Evolutionary conservation across 352 stramenopile genomes (phyloP).

Genomic region (Phytopythium delawarense): DNA sequence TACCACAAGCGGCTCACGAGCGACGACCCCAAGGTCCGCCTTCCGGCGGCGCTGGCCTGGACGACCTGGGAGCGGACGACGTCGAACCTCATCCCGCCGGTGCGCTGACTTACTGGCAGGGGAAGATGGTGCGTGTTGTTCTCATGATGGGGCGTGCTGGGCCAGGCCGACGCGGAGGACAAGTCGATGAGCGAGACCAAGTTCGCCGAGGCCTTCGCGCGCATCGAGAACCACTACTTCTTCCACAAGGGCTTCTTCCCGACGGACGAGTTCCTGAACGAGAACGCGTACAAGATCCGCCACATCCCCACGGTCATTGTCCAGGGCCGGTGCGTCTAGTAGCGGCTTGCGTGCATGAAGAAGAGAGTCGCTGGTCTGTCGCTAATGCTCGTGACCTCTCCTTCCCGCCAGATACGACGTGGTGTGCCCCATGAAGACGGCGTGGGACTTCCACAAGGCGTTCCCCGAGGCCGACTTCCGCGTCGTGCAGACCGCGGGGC

Average conservation of each 20-base stretch:
- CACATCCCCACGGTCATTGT: constrained; percentile 92
- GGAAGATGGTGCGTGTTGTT: too few relatives aligned
- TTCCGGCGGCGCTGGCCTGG: constrained; percentile 83
- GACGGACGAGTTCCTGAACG: constrained; percentile 79
- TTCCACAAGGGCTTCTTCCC: constrained; percentile 89
- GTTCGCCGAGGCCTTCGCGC: constrained; percentile 88
- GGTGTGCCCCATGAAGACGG: constrained; percentile 65
- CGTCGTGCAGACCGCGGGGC: constrained; percentile 50
- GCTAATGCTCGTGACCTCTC: too few relatives aligned
- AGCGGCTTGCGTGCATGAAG: too few relatives aligned
- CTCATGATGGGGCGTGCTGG: neutral
- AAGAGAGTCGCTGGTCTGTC: too few relatives aligned
- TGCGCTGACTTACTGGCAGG: neutral
- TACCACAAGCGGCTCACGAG: constrained; percentile 88
- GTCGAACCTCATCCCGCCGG: constrained; percentile 78
- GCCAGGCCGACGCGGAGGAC: constrained; percentile 43
- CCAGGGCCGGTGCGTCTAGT: constrained; percentile 46
- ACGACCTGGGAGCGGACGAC: constrained; percentile 87
- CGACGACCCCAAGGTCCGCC: constrained; percentile 76
- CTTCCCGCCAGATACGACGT: constrained; percentile 42
- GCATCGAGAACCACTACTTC: constrained; percentile 94
- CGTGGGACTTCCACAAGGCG: constrained; percentile 67
- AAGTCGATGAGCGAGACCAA: constrained; percentile 75
- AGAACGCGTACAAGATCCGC: constrained; percentile 88
- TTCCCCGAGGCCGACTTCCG: constrained; percentile 46